Percentiles rank a stretch among this genome's conserved stretches.
Evolutionary conservation across 139 green algal genomes (phyloP).

Genomic region (Pleodorina starrii): DNA sequence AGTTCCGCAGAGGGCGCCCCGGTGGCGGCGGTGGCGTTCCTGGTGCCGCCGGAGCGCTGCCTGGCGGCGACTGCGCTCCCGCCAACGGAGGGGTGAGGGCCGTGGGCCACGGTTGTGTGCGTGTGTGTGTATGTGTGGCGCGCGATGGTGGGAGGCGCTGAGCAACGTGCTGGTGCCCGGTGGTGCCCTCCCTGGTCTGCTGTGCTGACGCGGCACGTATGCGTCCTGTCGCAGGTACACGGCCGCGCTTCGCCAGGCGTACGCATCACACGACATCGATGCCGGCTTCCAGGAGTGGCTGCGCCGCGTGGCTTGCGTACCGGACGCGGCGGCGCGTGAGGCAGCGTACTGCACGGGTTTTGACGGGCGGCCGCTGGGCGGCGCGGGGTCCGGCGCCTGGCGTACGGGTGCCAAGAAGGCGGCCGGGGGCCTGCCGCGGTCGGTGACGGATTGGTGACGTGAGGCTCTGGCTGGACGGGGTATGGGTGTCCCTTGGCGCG

Average conservation of each 20-base stretch:
- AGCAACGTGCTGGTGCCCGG: too few species aligned
- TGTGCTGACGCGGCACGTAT: too few species aligned
- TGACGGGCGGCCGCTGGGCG: neutral
- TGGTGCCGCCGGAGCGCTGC: neutral
- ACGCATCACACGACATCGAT: neutral
- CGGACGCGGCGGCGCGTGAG: neutral
- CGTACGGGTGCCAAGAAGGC: slow-evolving; percentile 11
- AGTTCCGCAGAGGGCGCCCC: too few species aligned
- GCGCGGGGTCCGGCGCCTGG: too few species aligned
- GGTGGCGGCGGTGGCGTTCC: neutral
- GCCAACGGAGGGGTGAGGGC: neutral
- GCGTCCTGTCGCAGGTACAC: slow-evolving; percentile 9
- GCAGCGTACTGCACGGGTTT: neutral
- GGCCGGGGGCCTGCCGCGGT: neutral
- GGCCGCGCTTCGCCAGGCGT: neutral
- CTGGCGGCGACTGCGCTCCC: neutral
- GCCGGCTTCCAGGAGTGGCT: neutral
- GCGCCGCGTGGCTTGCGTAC: too few species aligned
- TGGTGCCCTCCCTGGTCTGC: too few species aligned
- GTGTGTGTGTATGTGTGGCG: too few species aligned
- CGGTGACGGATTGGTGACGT: neutral
- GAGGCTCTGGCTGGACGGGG: neutral
- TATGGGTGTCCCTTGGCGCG: too few species aligned
- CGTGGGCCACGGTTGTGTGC: too few species aligned
- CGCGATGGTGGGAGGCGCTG: too few species aligned